phyloP scores from a whole-genome alignment of 2,329 filamentous ascomycete species.

The Neonectria ditissima region DNA sequence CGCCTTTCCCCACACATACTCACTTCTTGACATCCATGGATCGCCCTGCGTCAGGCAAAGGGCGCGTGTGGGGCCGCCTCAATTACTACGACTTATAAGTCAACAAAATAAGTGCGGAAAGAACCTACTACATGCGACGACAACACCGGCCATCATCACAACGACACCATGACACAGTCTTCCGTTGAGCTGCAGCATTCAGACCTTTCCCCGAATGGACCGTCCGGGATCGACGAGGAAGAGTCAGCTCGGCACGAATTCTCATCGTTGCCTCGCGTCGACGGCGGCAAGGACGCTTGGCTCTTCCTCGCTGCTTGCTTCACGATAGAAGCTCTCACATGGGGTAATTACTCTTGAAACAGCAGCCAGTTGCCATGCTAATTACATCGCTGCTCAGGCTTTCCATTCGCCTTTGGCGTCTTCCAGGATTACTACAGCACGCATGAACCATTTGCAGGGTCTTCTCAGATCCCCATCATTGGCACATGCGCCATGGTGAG shows the following conservation, averaged over 20 bases:
- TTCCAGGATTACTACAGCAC: slow-evolving; percentile 77
- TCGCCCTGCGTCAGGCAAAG: slow-evolving; percentile 6
- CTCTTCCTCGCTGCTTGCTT: slow-evolving; percentile 49
- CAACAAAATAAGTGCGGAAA: background rate
- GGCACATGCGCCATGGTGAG: slow-evolving; percentile 71
- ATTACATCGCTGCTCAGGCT: slow-evolving; percentile 58
- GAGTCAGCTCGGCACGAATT: slow-evolving; percentile 11
- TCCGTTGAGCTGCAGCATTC: slow-evolving; percentile 13
- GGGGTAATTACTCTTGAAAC: slow-evolving; percentile 41
- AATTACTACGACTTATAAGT: slow-evolving; percentile 7
- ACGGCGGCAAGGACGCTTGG: slow-evolving; percentile 51
- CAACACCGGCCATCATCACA: background rate
- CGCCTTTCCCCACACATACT: background rate
- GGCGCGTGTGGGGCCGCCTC: slow-evolving; percentile 5
- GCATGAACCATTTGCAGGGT: slow-evolving; percentile 67
- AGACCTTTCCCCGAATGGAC: background rate
- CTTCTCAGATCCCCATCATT: slow-evolving; percentile 69
- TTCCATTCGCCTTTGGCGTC: slow-evolving; percentile 76
- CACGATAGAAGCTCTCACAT: slow-evolving; percentile 49
- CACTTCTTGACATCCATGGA: background rate
- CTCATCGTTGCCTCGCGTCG: slow-evolving; percentile 45
- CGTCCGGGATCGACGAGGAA: background rate
- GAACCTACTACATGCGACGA: background rate
- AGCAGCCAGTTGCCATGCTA: background rate
- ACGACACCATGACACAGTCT: slow-evolving; percentile 9